Evolutionary conservation across 2,329 filamentous ascomycete genomes (phyloP).

Genomic region (Colletotrichum truncatum): DNA sequence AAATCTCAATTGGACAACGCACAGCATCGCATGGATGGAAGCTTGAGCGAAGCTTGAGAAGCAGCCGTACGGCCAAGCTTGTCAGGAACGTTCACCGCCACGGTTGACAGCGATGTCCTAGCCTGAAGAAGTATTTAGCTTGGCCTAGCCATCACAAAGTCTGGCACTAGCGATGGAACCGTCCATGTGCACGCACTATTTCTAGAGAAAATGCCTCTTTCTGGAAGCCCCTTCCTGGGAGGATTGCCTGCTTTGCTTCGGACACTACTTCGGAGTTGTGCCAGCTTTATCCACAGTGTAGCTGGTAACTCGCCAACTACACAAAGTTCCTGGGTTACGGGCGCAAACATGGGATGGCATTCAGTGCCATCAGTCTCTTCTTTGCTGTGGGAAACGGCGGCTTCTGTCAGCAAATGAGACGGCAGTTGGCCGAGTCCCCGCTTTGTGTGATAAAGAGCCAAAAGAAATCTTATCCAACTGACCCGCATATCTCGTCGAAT

Average conservation of each 20-base stretch:
- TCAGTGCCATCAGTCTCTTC: neutral
- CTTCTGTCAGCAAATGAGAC: constrained; percentile 5
- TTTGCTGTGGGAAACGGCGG: neutral
- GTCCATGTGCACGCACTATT: neutral
- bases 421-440: constrained; percentile 17
- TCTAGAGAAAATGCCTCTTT: constrained; percentile 23
- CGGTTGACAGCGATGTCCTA: constrained; percentile 12
- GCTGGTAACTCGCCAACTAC: neutral
- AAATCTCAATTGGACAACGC: neutral
- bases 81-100: constrained; percentile 27
- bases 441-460: constrained; percentile 1
- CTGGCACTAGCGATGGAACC: neutral
- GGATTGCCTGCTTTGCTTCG: constrained; percentile 4
- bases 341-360: constrained; percentile 23
- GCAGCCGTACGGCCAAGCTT: constrained; percentile 2
- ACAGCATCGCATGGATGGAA: constrained; percentile 13
- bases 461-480: constrained; percentile 3
- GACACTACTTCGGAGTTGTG: constrained; percentile 1
- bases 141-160: neutral
- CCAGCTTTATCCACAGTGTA: neutral
- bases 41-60: neutral
- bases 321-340: constrained; percentile 1
- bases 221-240: constrained; percentile 19
- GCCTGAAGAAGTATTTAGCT: neutral
- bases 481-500: constrained; percentile 6